Conservation (phyloP, 148 eudicot genomes). For the Limonium bicolor region DNA sequence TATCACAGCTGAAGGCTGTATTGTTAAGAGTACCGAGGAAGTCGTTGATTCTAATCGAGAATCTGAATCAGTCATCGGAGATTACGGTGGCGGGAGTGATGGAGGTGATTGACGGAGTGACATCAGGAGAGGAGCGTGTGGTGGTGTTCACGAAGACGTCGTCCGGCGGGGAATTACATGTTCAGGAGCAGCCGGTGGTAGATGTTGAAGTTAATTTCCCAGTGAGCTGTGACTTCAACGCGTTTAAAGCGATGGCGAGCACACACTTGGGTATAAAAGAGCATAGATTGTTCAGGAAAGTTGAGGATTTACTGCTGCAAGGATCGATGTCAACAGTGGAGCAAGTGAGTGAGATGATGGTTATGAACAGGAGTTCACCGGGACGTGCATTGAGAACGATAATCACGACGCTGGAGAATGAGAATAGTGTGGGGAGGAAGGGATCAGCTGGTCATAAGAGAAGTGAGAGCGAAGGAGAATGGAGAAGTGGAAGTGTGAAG, state of each 20-base stretch:
- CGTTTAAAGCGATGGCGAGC: constrained; percentile 37
- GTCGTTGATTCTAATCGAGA: constrained; percentile 49
- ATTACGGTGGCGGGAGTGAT: constrained; percentile 37
- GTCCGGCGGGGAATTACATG: constrained; percentile 29
- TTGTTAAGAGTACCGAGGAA: constrained; percentile 33
- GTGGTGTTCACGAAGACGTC: constrained; percentile 65
- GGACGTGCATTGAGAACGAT: constrained; percentile 48
- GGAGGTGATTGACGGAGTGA: constrained; percentile 62
- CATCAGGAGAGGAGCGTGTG: constrained; percentile 55
- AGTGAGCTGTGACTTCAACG: constrained; percentile 39
- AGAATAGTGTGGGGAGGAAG: no score
- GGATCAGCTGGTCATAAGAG: no score
- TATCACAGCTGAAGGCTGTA: constrained; percentile 38
- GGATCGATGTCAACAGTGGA: constrained; percentile 43
- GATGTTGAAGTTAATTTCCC: constrained; percentile 59
- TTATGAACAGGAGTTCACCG: constrained; percentile 40
- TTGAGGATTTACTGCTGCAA: constrained; percentile 39
- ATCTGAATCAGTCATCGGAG: constrained; percentile 37
- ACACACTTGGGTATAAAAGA: constrained; percentile 53
- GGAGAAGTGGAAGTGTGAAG: neutral
- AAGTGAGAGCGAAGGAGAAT: no score
- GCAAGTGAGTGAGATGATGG: constrained; percentile 63
- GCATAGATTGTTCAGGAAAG: constrained; percentile 47
- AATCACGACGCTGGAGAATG: constrained; percentile 25
- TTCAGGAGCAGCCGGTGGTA: constrained; percentile 49